Evolutionary conservation across 768 basidiomycete genomes (phyloP).

Genomic region (Tricholoma matsutake): DNA sequence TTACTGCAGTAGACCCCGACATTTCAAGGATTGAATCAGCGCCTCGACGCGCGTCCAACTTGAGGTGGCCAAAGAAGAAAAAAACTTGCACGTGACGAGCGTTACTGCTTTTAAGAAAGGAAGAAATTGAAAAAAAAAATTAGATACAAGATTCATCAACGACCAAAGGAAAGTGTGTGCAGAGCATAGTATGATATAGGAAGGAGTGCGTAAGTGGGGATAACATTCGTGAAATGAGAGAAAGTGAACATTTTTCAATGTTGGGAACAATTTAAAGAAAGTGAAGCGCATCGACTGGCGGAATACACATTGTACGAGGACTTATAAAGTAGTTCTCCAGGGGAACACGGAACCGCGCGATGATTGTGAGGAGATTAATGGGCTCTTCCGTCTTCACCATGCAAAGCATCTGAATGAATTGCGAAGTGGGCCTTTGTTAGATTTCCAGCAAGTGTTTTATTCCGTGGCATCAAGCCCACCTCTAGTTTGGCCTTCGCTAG

Average conservation of each 20-base stretch:
- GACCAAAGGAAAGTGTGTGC: constrained; percentile 12
- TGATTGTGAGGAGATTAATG: constrained; percentile 22
- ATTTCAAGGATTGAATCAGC: neutral
- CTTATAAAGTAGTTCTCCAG: constrained; percentile 16
- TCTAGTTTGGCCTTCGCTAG: constrained; percentile 48
- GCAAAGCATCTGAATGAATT: constrained; percentile 44
- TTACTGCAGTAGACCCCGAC: constrained; percentile 45
- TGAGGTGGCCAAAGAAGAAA: neutral
- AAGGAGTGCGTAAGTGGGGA: constrained; percentile 14
- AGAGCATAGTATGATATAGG: constrained; percentile 37
- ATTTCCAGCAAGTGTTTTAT: constrained; percentile 84
- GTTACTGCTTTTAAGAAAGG: neutral
- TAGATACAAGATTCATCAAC: constrained; percentile 20
- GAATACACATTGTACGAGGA: constrained; percentile 26
- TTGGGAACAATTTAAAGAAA: constrained; percentile 26
- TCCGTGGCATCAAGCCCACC: constrained; percentile 78
- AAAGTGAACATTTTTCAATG: constrained; percentile 29
- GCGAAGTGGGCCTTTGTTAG: constrained; percentile 39
- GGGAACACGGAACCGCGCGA: constrained; percentile 13
- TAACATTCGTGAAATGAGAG: constrained; percentile 26
- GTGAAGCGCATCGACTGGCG: constrained; percentile 27
- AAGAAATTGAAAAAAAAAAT: constrained; percentile 6
- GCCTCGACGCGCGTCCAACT: too few species aligned
- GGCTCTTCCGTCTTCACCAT: constrained; percentile 43
- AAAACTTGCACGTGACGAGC: neutral